A percentile compares a stretch with the other conserved stretches of the same genome.
Conservation (phyloP, 805 yeast genomes). For the Candida saitoana region DNA sequence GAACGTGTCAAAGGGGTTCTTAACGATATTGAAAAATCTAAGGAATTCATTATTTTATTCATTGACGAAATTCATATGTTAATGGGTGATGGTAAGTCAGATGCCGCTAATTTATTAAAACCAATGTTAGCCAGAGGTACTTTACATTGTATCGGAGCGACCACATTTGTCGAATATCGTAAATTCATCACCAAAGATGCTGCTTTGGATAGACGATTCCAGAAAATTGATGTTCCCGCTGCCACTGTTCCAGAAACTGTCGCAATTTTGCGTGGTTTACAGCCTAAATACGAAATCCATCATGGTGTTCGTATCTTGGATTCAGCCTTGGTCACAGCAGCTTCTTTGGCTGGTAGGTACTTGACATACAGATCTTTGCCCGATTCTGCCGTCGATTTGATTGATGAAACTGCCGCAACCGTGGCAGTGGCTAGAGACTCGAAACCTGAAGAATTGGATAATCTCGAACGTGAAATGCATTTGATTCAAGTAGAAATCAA, state of each 20-base stretch:
- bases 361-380: conserved; percentile 94
- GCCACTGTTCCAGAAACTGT: conserved; percentile 90
- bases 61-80: conserved; percentile 98
- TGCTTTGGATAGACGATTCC: conserved; percentile 98
- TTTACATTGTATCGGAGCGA: conserved; percentile 97
- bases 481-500: conserved; percentile 92
- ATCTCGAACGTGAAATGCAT: conserved; percentile 86
- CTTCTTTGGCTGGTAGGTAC: conserved; percentile 90
- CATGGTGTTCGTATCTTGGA: conserved; percentile 97
- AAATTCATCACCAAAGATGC: conserved; percentile 93
- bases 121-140: conserved; percentile 97
- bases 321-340: conserved; percentile 89
- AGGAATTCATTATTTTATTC: conserved; percentile 81
- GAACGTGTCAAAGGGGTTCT: conserved; percentile 96
- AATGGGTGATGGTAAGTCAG: conserved; percentile 98
- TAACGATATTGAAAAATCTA: conserved; percentile 86
- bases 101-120: conserved; percentile 93
- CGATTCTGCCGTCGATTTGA: conserved; percentile 93
- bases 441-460: conserved; percentile 94
- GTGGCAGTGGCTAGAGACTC: conserved; percentile 99
- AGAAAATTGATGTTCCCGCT: conserved; percentile 92
- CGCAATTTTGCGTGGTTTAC: conserved; percentile 94
- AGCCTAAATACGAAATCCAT: conserved; percentile 91
- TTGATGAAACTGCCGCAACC: conserved; percentile 94
- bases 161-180: conserved; percentile 92